phyloP scores from a whole-genome alignment of 306 rosid genomes.

The Malus domestica region DNA sequence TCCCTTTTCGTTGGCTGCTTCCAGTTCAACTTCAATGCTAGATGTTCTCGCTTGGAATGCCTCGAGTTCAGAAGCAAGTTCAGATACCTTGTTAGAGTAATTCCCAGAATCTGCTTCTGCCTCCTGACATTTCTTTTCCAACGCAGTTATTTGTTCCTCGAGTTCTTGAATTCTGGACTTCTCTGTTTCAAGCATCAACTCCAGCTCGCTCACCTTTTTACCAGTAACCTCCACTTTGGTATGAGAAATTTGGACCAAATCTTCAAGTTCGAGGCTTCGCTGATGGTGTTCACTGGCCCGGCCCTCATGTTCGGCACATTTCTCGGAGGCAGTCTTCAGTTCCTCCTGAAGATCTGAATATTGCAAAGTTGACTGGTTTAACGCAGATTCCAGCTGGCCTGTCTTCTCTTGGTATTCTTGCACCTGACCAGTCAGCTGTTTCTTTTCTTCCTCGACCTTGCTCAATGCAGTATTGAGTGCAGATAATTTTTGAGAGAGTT shows the following conservation, averaged over 20 bases:
- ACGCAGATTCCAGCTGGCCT: conserved; percentile 55
- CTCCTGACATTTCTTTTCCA: conserved; percentile 50
- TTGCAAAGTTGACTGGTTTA: conserved; percentile 38
- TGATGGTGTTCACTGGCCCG: conserved; percentile 57
- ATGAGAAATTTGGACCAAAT: conserved; percentile 65
- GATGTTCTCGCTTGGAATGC: conserved; percentile 50
- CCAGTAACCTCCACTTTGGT: conserved; percentile 55
- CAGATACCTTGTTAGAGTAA: conserved; percentile 40
- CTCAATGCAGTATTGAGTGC: conserved; percentile 47
- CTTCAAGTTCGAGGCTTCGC: conserved; percentile 86
- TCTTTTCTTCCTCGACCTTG: conserved; percentile 54
- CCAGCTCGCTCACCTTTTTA: conserved; percentile 71
- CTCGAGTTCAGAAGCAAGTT: conserved; percentile 66
- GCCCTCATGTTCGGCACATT: conserved; percentile 73
- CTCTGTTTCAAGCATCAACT: conserved; percentile 77
- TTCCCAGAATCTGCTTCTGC: conserved; percentile 54
- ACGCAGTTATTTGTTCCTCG: conserved; percentile 58
- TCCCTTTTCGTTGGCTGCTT: conserved; percentile 54
- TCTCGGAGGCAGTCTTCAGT: conserved; percentile 45
- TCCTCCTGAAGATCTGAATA: conserved; percentile 64
- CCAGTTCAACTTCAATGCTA: conserved; percentile 54
- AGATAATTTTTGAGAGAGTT: conserved; percentile 47
- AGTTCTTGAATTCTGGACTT: conserved; percentile 89
- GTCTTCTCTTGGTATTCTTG: conserved; percentile 54
- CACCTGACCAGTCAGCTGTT: conserved; percentile 35